Percentiles rank a stretch among this genome's conserved stretches.
phyloP scores from a whole-genome alignment of 345 rosid species.

The Citrus trifoliata region DNA sequence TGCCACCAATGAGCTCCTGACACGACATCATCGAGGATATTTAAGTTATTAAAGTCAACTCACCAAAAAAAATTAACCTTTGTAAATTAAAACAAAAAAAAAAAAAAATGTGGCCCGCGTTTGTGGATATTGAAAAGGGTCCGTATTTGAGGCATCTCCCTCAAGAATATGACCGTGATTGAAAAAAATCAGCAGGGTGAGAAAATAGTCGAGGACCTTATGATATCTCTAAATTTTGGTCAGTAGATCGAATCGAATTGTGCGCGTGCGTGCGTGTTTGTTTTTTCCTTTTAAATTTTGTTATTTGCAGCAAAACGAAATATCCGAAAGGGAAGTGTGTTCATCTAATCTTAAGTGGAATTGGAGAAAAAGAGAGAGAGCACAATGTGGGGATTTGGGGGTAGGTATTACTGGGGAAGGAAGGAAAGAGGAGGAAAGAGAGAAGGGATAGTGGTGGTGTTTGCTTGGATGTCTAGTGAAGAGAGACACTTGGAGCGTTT shows the following conservation, averaged over 20 bases:
- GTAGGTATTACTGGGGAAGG: conserved; percentile 74
- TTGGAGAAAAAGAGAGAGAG: conserved; percentile 2
- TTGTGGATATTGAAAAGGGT: not conserved
- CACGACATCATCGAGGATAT: not conserved
- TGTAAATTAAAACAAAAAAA: not conserved
- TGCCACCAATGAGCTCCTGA: not conserved
- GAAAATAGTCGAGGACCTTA: not conserved
- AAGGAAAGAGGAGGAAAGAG: conserved; percentile 35
- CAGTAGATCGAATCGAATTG: conserved; percentile 17
- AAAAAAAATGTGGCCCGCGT: not conserved
- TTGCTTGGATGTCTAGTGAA: conserved; percentile 89
- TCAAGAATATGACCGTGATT: not conserved
- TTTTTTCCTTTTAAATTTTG: not conserved
- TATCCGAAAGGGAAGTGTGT: not conserved
- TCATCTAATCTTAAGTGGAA: not conserved
- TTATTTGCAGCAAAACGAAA: not conserved
- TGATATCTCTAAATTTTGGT: not conserved
- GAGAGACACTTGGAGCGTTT: conserved; percentile 66
- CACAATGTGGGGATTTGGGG: conserved; percentile 83
- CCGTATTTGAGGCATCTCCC: too few relatives aligned
- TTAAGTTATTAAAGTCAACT: not conserved
- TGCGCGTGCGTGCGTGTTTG: too few relatives aligned
- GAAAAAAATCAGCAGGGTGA: not conserved
- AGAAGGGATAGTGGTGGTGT: conserved; percentile 67
- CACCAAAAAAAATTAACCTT: not conserved